Evolutionary conservation across 2,329 filamentous ascomycete species (phyloP).

Genomic region (Zymoseptoria crescenta): DNA sequence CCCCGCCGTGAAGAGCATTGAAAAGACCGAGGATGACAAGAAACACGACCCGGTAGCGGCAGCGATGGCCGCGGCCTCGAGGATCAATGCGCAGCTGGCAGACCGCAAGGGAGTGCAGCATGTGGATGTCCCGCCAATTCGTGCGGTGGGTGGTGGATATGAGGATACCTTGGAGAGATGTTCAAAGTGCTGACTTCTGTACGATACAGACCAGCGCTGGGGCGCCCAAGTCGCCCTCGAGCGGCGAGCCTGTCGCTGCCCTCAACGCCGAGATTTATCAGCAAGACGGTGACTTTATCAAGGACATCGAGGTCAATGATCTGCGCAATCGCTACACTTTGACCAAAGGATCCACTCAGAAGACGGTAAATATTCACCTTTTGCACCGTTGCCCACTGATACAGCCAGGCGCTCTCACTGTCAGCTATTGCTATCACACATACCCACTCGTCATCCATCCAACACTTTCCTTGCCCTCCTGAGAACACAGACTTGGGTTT

Average conservation of each 20-base stretch:
- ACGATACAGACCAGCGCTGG: conserved; percentile 37
- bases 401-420: conserved; percentile 35
- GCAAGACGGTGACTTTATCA: conserved; percentile 94
- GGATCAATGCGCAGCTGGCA: conserved; percentile 42
- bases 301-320: conserved; percentile 98
- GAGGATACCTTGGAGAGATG: conserved; percentile 11
- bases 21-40: conserved; percentile 30
- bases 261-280: conserved; percentile 87
- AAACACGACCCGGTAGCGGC: conserved; percentile 44
- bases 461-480: conserved; percentile 3
- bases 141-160: conserved; percentile 38
- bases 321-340: conserved; percentile 92
- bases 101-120: conserved; percentile 80
- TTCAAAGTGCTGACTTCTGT: conserved; percentile 18
- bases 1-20: conserved; percentile 50
- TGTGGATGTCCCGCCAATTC: conserved; percentile 78
- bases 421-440: neutral
- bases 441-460: neutral
- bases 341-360: conserved; percentile 94
- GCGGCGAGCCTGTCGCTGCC: conserved; percentile 44
- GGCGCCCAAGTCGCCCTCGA: conserved; percentile 46
- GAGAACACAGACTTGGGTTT: conserved; percentile 23
- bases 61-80: conserved; percentile 67
- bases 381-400: conserved; percentile 52
- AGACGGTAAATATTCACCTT: conserved; percentile 89